Evolutionary conservation across 805 yeast genomes (phyloP).

Genomic region (Wickerhamiella kurtzmanii): DNA sequence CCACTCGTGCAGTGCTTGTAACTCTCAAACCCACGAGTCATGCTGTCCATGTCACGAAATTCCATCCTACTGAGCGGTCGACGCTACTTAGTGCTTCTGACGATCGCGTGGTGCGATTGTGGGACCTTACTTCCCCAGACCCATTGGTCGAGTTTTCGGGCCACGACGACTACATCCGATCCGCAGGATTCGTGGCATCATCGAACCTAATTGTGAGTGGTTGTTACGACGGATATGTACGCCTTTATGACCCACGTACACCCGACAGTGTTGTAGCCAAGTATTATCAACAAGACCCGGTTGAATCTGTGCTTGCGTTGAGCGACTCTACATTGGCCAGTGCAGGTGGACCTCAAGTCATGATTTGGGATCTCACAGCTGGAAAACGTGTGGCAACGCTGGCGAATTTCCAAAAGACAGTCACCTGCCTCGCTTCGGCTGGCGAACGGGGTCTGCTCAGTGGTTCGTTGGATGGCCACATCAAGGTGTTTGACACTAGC

Average conservation of each 20-base stretch:
- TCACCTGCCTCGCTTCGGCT: slow-evolving; percentile 65
- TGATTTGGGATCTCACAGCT: slow-evolving; percentile 84
- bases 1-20: slow-evolving; percentile 64
- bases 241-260: slow-evolving; percentile 72
- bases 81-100: slow-evolving; percentile 80
- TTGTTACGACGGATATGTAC: slow-evolving; percentile 77
- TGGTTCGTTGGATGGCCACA: slow-evolving; percentile 95
- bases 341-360: slow-evolving; percentile 69
- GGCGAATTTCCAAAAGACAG: slow-evolving; percentile 84
- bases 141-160: slow-evolving; percentile 52
- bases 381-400: slow-evolving; percentile 58
- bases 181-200: slow-evolving; percentile 62
- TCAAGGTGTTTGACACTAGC: slow-evolving; percentile 75
- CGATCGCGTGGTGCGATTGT: slow-evolving; percentile 72
- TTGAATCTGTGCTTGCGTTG: slow-evolving; percentile 69
- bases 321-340: slow-evolving; percentile 67
- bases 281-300: slow-evolving; percentile 65
- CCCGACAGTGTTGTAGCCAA: slow-evolving; percentile 34
- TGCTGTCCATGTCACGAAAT: slow-evolving; percentile 87
- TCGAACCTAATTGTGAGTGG: slow-evolving; percentile 81
- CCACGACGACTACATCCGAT: slow-evolving; percentile 79
- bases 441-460: slow-evolving; percentile 73
- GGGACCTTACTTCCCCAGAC: slow-evolving; percentile 75
- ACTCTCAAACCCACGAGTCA: slow-evolving; percentile 71
- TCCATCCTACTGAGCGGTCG: slow-evolving; percentile 65